Conservation (phyloP, 2,329 filamentous ascomycete species). For the Setomelanomma holmii region DNA sequence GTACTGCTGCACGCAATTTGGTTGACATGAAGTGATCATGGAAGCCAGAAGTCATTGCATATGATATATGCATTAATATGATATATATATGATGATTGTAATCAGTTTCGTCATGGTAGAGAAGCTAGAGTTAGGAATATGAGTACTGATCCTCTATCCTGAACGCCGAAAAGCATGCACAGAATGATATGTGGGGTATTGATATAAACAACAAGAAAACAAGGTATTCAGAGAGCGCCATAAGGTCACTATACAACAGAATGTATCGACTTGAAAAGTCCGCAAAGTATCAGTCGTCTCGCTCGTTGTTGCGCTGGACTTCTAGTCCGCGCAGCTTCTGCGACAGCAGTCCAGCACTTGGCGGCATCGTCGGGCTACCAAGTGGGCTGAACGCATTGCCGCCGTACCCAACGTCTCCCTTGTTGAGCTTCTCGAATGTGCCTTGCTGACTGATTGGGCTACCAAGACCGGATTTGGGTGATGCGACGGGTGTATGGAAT, state of each 20-base stretch:
- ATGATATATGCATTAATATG: neutral
- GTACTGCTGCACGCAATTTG: neutral
- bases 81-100: neutral
- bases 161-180: neutral
- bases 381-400: conserved; percentile 43
- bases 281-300: neutral
- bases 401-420: conserved; percentile 63
- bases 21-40: neutral
- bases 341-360: conserved; percentile 72
- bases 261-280: too few species aligned
- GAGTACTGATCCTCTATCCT: neutral
- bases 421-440: conserved; percentile 72
- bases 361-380: conserved; percentile 61
- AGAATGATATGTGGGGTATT: neutral
- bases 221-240: neutral
- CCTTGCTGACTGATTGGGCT: conserved; percentile 21
- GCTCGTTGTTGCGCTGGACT: conserved; percentile 44
- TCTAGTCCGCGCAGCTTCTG: conserved; percentile 71
- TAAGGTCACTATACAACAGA: neutral
- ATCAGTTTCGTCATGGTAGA: too few species aligned
- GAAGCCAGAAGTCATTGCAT: neutral
- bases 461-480: conserved; percentile 23
- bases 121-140: neutral
- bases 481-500: conserved; percentile 31
- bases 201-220: neutral